These are phyloP conservation scores for Orbilia brochopaga DNA, from an alignment of 2,329 filamentous ascomycete species.

Conservation along the genomic window DNA sequence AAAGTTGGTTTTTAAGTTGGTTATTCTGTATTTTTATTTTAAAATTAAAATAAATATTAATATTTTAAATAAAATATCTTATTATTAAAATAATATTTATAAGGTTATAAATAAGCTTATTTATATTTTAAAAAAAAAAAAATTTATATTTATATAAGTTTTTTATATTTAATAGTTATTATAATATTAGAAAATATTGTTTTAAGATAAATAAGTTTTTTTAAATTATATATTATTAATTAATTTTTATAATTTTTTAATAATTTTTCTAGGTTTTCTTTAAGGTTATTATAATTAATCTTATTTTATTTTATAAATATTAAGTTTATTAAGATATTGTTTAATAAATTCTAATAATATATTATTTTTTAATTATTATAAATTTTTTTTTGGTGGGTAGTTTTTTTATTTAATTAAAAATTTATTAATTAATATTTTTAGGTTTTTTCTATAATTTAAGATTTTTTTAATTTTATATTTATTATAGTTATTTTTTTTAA, in stretches of 20 bases:
- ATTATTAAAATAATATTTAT: not conserved
- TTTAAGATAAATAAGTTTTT: too few species aligned
- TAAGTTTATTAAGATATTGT: conserved; percentile 3
- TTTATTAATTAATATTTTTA: not conserved
- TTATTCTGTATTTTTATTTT: too few species aligned
- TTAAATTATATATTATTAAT: conserved; percentile 1
- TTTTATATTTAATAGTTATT: not conserved
- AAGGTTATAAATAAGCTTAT: conserved; percentile 5
- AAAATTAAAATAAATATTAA: too few species aligned
- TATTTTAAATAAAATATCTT: too few species aligned
- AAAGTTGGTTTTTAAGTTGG: too few species aligned
- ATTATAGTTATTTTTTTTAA: not conserved
- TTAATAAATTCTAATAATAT: too few species aligned
- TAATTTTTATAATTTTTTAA: conserved; percentile 2
- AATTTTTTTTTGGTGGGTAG: too few species aligned
- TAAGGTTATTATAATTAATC: not conserved
- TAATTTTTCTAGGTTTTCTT: not conserved
- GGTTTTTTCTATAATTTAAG: too few species aligned
- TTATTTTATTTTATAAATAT: not conserved
- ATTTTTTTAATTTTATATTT: conserved; percentile 7
- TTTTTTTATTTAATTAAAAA: too few species aligned
- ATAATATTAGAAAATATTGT: too few species aligned
- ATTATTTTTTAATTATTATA: not conserved
- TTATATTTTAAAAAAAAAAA: conserved; percentile 1
- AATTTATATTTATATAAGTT: not conserved